Base-by-base conservation (phyloP, 352 stramenopile species). In the Pythium pyrilobum region DNA sequence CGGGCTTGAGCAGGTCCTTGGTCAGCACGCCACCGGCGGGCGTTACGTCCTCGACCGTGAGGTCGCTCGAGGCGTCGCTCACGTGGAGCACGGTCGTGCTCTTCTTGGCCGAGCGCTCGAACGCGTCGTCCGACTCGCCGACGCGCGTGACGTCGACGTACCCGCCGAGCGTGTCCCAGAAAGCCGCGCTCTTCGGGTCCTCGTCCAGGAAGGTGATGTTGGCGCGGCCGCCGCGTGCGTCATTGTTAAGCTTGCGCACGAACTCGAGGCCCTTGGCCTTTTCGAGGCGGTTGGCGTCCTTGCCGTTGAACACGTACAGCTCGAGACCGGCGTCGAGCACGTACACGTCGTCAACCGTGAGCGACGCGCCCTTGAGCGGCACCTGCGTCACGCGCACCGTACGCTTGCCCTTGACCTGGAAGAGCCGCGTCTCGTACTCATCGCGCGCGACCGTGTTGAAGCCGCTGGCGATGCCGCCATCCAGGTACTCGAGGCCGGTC, bases 261-360 rank as follows among this genome's bases (percentile, higher is more conserved):
- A 96, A 89, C 51, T 96, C 77, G 15, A 96, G 73, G 13, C 74
- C 81, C 66, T 98, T 98, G 33, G 77, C 78, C 62, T 96, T 97
- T 67, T 98, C 94, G 59, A 95, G 69, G 43, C 74, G 75, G 67
- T 92, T 97, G 21, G 79, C 80, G 0, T 77, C 67, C 47, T 85
- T 73, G 37, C 87, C 81, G 45, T 81, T 80, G 66, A 74, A 89
- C 59, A 92, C 65, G 68, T 94, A 99, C 13, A 99, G 74, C 59
- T 97, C 82, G n/a, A 91, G 66, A 4, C 89, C 94, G 3, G 67
- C 73, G 65, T 98, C 96, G 18, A 99, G 77, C 5, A 99, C 80
- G 66, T 97, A 99, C 1, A 94, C 91, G 69, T 98, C 95, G 54
- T 96, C 89, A 7, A 86, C 66, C 56, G 96, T 98, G 13, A 99